A percentile compares a stretch with the other conserved stretches of the same genome.
Evolutionary conservation across 176 grass and related monocot genomes (phyloP).

Genomic region (Ensete ventricosum): DNA sequence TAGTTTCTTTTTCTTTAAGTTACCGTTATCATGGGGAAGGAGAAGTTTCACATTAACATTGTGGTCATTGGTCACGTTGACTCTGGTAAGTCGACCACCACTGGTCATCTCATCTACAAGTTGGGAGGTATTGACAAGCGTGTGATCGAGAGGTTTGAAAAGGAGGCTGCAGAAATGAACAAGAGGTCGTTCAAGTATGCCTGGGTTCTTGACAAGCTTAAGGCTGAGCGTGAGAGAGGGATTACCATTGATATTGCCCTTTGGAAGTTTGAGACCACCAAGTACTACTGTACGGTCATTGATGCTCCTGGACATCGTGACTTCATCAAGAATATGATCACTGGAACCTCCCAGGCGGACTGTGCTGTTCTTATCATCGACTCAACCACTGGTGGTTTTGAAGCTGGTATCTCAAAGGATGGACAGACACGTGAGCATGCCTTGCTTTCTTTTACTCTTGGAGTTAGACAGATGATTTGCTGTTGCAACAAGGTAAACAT

Average conservation of each 20-base stretch:
- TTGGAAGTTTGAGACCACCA: constrained; percentile 68
- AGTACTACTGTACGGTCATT: constrained; percentile 70
- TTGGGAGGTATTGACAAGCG: constrained; percentile 80
- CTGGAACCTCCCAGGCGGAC: constrained; percentile 66
- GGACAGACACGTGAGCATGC: constrained; percentile 72
- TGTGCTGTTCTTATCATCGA: constrained; percentile 70
- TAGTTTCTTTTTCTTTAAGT: not conserved
- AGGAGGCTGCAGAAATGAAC: constrained; percentile 67
- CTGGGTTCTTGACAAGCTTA: constrained; percentile 84
- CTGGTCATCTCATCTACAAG: constrained; percentile 81
- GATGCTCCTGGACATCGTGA: constrained; percentile 72
- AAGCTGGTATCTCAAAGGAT: constrained; percentile 78
- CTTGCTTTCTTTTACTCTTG: constrained; percentile 68
- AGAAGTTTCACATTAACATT: constrained; percentile 66
- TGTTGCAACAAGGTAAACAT: constrained; percentile 73
- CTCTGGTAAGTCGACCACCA: constrained; percentile 79
- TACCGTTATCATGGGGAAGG: constrained; percentile 46
- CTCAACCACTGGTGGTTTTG: constrained; percentile 80
- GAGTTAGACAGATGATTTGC: constrained; percentile 77
- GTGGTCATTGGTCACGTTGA: constrained; percentile 75
- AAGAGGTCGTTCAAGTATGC: constrained; percentile 74
- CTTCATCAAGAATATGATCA: constrained; percentile 87
- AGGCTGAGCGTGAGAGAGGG: constrained; percentile 66
- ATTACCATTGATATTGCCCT: constrained; percentile 68
- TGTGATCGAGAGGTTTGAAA: constrained; percentile 69